Evolutionary conservation across 768 basidiomycete genomes (phyloP).

Genomic region (Termitomyces sp.): DNA sequence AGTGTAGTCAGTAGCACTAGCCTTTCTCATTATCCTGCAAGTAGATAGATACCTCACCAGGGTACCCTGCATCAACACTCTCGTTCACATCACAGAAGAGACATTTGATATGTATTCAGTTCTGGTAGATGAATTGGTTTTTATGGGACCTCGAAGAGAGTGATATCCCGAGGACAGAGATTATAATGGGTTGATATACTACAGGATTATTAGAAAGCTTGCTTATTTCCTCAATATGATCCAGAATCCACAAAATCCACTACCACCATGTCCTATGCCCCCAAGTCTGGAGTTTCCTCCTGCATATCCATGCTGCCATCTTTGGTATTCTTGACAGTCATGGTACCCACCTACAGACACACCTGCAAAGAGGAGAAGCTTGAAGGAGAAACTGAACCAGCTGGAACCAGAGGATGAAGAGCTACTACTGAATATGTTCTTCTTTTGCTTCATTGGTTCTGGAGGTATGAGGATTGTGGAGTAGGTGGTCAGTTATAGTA

Average conservation of each 20-base stretch:
- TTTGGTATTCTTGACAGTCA: slow-evolving; percentile 58
- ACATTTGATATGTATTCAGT: background rate
- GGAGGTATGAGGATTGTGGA: slow-evolving; percentile 65
- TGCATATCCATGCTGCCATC: slow-evolving; percentile 38
- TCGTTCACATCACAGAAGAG: slow-evolving; percentile 11
- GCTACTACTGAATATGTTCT: slow-evolving; percentile 27
- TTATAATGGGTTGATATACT: slow-evolving; percentile 5
- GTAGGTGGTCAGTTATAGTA: slow-evolving; percentile 77
- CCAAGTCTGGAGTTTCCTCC: slow-evolving; percentile 24
- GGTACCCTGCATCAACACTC: slow-evolving; percentile 22
- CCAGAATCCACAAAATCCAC: slow-evolving; percentile 23
- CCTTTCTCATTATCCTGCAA: slow-evolving; percentile 49
- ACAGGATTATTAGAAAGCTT: slow-evolving; percentile 29
- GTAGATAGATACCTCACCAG: slow-evolving; percentile 42
- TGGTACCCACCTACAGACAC: slow-evolving; percentile 56
- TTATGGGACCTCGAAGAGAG: background rate
- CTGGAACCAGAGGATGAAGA: slow-evolving; percentile 20
- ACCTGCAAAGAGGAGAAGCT: slow-evolving; percentile 53
- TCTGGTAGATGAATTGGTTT: background rate
- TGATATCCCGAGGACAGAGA: background rate
- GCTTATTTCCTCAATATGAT: slow-evolving; percentile 36
- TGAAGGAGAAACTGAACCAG: slow-evolving; percentile 56
- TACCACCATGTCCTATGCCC: slow-evolving; percentile 14
- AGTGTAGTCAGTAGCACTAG: slow-evolving; percentile 37
- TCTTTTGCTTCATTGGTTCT: slow-evolving; percentile 47